Evolutionary conservation across 129 eudicot genomes (phyloP), one percentile per base, ranked within the genome.

Genomic region (Artemisia tridentata): DNA sequence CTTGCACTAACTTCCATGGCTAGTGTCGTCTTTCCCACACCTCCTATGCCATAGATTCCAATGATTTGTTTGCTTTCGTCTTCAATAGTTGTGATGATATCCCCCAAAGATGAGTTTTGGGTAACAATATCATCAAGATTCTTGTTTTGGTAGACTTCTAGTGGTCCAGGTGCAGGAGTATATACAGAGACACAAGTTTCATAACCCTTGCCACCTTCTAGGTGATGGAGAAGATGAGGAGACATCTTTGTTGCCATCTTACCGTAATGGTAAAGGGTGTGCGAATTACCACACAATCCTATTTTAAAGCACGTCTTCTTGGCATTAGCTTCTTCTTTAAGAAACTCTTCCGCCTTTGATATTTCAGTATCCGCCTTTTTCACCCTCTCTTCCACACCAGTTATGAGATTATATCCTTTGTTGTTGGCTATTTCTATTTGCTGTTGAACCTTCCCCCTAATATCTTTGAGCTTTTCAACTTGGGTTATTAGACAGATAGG

Each of bases 11-110:
- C 68, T 75, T 75, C 80, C n/a, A 11, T 55, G 3, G 67, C 73
- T 20, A 66, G 14, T 25, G 68, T 75, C 2, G 73, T 75, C 18
- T 75, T 75, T 12, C 68, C 80, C 0, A 64, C 65, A 51, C 77
- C 70, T 62, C 47, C 77, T 19, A 48, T 2, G 9, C 77, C 70
- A 48, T 16, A 16, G 41, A 62, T 20, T 49, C 77, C 77, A 31
- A 73, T 27, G 11, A 73, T 62, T 25, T 73, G 77, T 25, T 25
- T 11, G 48, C 11, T 18, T 0, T 73, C 69, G 54, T 63, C 62
- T 29, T 62, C 23, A 3, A 73, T 16, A 50, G 41, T 34, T 31
- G 1, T 2, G 14, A 62, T 16, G 70, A 61, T 73, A 11, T 52
- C 69, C 14, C 3, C 11, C 38, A 73, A 25, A 73, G 61, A 14